phyloP scores from a whole-genome alignment of 179 eudicot species.

The Beta lomatogona region DNA sequence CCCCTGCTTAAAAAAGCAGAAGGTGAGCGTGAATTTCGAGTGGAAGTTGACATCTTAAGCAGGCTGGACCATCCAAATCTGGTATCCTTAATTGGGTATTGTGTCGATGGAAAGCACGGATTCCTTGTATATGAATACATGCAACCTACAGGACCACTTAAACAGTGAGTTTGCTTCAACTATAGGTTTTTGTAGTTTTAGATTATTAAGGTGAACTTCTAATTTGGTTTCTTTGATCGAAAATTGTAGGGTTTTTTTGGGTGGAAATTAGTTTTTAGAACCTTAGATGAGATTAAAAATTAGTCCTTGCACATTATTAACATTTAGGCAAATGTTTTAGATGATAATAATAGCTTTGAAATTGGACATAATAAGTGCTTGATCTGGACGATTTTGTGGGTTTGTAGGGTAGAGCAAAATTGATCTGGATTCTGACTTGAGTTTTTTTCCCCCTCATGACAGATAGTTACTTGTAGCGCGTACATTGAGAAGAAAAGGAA shows the following conservation, averaged over 20 bases:
- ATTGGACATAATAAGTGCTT: background rate
- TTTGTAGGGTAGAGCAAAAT: background rate
- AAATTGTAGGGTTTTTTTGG: no score
- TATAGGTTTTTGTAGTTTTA: no score
- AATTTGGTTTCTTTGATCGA: no score
- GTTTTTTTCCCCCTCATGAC: slow-evolving; percentile 13
- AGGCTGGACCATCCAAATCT: slow-evolving; percentile 95
- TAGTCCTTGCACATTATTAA: no score
- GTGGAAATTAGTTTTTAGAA: no score
- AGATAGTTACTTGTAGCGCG: slow-evolving; percentile 37
- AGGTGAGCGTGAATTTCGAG: slow-evolving; percentile 93
- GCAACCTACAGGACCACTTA: slow-evolving; percentile 68
- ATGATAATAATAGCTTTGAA: background rate
- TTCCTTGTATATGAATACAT: slow-evolving; percentile 91
- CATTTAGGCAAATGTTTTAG: no score
- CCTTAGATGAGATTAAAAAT: no score
- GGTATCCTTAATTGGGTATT: slow-evolving; percentile 86
- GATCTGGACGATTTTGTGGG: background rate
- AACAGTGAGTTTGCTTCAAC: slow-evolving; percentile 51
- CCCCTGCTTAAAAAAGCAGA: slow-evolving; percentile 75
- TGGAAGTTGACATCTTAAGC: slow-evolving; percentile 94
- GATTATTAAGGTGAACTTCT: no score
- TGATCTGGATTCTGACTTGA: slow-evolving; percentile 2
- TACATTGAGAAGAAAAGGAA: slow-evolving; percentile 2
- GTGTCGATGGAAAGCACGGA: slow-evolving; percentile 93